phyloP scores from a whole-genome alignment of 2,329 filamentous ascomycete species.

The Diaporthe sp. region DNA sequence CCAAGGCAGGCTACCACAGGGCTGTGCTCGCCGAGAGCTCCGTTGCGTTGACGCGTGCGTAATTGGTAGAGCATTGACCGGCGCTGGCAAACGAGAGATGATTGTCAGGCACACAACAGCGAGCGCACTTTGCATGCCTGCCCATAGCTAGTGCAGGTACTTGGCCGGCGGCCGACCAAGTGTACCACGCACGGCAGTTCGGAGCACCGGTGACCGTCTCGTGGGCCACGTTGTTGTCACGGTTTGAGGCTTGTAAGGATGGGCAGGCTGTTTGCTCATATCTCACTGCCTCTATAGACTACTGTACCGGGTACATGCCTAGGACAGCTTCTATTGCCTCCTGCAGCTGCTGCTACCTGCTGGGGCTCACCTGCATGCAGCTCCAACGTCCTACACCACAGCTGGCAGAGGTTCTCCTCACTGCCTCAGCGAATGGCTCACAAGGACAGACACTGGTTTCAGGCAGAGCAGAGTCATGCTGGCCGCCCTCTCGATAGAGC shows the following conservation, averaged over 20 bases:
- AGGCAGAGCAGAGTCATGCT: slow-evolving; percentile 18
- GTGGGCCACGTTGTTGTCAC: slow-evolving; percentile 1
- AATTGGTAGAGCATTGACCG: slow-evolving; percentile 13
- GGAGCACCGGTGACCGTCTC: slow-evolving; percentile 5
- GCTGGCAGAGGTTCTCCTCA: neutral
- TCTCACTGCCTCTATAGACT: neutral
- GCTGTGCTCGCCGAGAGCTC: slow-evolving; percentile 17
- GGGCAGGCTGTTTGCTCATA: slow-evolving; percentile 10
- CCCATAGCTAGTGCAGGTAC: slow-evolving; percentile 3
- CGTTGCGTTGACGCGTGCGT: neutral
- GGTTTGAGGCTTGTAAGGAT: slow-evolving; percentile 29
- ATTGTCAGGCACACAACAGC: slow-evolving; percentile 16
- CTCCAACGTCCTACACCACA: slow-evolving; percentile 7
- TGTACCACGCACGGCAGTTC: slow-evolving; percentile 8
- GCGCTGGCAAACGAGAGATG: slow-evolving; percentile 28
- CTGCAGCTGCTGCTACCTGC: neutral
- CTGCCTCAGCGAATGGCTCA: neutral
- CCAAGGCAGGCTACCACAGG: slow-evolving; percentile 4
- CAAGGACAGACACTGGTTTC: slow-evolving; percentile 14
- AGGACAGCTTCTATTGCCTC: neutral
- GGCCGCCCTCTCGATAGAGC: neutral
- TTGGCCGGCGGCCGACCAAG: neutral
- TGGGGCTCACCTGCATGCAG: slow-evolving; percentile 11
- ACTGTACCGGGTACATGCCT: neutral
- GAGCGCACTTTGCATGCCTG: neutral